phyloP scores from a whole-genome alignment of 805 yeast genomes.

The Starmera amethionina region DNA sequence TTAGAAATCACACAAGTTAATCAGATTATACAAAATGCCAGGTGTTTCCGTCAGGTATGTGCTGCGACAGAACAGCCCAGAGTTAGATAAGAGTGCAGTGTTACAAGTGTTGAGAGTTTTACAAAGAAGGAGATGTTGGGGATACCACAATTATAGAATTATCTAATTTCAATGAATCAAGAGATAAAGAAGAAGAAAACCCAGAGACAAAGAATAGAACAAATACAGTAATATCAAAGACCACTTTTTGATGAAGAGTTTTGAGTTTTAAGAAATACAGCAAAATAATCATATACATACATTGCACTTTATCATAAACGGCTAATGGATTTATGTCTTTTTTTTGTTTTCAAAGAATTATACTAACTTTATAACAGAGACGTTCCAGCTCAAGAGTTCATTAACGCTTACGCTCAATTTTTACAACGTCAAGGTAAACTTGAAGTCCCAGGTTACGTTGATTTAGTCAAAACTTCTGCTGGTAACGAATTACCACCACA shows the following conservation, averaged over 20 bases:
- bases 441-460: conserved; percentile 99
- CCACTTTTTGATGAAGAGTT: no score
- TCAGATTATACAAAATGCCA: conserved; percentile 59
- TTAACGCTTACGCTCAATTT: conserved; percentile 99
- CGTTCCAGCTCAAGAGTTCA: conserved; percentile 99
- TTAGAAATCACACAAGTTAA: conserved; percentile 19
- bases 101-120: not conserved
- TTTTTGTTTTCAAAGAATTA: not conserved
- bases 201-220: no score
- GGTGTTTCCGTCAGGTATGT: conserved; percentile 98
- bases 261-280: no score
- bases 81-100: not conserved
- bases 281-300: no score
- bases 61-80: not conserved
- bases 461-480: conserved; percentile 97
- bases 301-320: no score
- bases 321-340: no score
- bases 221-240: no score
- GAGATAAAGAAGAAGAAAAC: no score
- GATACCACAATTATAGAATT: not conserved
- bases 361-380: conserved; percentile 52
- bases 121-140: not conserved
- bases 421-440: conserved; percentile 99
- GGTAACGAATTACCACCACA: conserved; percentile 99
- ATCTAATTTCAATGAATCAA: no score